These are phyloP conservation scores for Phialemonium atrogriseum DNA, from an alignment of 2,329 filamentous ascomycete species.

Conservation along the genomic window DNA sequence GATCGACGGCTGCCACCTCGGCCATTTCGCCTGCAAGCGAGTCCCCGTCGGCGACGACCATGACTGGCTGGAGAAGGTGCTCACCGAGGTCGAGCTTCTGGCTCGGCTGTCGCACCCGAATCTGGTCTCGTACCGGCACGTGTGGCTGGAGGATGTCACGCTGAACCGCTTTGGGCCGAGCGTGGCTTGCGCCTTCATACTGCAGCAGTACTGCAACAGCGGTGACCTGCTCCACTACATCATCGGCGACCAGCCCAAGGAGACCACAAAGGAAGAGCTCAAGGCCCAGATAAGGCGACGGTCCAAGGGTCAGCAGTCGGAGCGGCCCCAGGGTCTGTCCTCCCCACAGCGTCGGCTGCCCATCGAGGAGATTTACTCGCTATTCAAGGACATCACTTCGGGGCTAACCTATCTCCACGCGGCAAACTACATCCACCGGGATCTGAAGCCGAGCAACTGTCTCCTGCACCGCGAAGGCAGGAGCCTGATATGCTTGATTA, in stretches of 20 bases:
- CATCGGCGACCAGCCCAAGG: slow-evolving; percentile 55
- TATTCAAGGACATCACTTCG: slow-evolving; percentile 92
- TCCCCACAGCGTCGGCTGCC: slow-evolving; percentile 37
- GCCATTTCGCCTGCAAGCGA: slow-evolving; percentile 92
- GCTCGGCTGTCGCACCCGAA: slow-evolving; percentile 91
- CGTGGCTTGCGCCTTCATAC: slow-evolving; percentile 90
- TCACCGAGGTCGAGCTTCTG: slow-evolving; percentile 87
- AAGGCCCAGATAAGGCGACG: slow-evolving; percentile 79
- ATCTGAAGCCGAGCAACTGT: slow-evolving; percentile 94
- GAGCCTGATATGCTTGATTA: slow-evolving; percentile 75
- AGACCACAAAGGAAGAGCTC: slow-evolving; percentile 70
- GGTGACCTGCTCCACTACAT: slow-evolving; percentile 88
- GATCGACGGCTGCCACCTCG: slow-evolving; percentile 79
- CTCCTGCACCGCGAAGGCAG: slow-evolving; percentile 70
- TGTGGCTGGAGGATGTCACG: slow-evolving; percentile 87
- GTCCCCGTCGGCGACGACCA: slow-evolving; percentile 94
- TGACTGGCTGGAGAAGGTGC: slow-evolving; percentile 86
- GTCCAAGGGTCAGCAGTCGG: slow-evolving; percentile 63
- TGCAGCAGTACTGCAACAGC: slow-evolving; percentile 95
- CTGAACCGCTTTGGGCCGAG: slow-evolving; percentile 81
- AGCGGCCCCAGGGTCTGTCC: slow-evolving; percentile 46
- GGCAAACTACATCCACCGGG: slow-evolving; percentile 90
- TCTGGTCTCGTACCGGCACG: slow-evolving; percentile 90
- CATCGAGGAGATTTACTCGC: slow-evolving; percentile 92
- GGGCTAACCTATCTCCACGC: slow-evolving; percentile 83